Base-by-base conservation (phyloP, 2,329 filamentous ascomycete genomes). In the Beauveria sp. region DNA sequence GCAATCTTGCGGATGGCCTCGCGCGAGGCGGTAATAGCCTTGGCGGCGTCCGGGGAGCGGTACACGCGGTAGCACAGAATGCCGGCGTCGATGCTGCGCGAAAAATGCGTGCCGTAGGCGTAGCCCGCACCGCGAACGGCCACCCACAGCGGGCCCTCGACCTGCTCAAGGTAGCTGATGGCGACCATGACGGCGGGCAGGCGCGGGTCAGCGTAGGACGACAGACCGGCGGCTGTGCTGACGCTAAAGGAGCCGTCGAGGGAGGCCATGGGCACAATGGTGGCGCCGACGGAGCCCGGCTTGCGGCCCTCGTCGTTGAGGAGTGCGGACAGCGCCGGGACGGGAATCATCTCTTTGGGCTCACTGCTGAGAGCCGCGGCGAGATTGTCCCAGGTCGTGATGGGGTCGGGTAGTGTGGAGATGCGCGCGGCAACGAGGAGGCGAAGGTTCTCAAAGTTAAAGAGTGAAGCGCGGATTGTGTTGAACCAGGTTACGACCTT, bases 111-210 rank as follows among this genome's bases (percentile, higher is more conserved):
- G 58, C 93, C 93, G 70, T 99, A 99, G 0, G 95, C 95, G 58
- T 98, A 86, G 50, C 95, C 95, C 49, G 91, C 95, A 61, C 95
- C 95, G 52, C 95, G 91, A 54, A 98, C 90, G 0, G 91, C 91
- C 65, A 89, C 89, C 93, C 95, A 98, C 38, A 99, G 84, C 0
- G 95, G 95, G 0, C 95, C 95, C 74, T 99, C 95, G 20, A 96
- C 89, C 1, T 92, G 87, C 70, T 97, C 93, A 63, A 99, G 87
- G 71, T 97, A 98, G 22, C 92, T 87, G 55, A 92, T 85, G 1
- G 93, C 92, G 8, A 99, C 93, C 72, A 96, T 85, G 57, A 96
- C 81, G 2, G 93, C 87, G 0, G 95, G 92, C 1, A 98, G 80
- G 18, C 85, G 82, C 0, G 92, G 87, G 69, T 97, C 88, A 4